Base-by-base conservation (phyloP, 148 eudicot species). In the Chenopodium berlandieri region DNA sequence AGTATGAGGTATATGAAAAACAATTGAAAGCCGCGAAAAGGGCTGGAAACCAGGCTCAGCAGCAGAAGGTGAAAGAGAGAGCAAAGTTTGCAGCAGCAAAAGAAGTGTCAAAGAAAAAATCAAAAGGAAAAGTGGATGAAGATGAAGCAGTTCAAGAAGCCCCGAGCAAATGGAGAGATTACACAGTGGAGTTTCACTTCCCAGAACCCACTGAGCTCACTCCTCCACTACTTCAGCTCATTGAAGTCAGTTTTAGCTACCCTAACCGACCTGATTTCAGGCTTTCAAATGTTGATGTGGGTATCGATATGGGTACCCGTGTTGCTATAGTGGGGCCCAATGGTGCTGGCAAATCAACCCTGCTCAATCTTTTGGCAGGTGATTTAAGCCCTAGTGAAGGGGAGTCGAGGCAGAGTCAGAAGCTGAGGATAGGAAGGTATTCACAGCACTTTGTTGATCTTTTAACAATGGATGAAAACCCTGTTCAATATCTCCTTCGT, bases 251-350 rank as follows among this genome's bases (percentile, higher is more conserved):
- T 83, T 90, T 91, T 76, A 90, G 91, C 70, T 91, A 91, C 73
- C 94, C 94, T 0, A 91, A 77, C 64, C 85, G 92, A 10, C 86
- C 89, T 0, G 94, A 91, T 73, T 91, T 91, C 48, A 88, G 73
- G 84, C 87, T 91, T 19, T 88, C 91, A 4, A 54, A 90, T 66
- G 94, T 91, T 3, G 94, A 91, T 75, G 94, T 90, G 25, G 94
- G 94, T 40, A 91, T 91, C 47, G 94, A 90, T 82, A 91, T 91
- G 92, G 94, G 94, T 20, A 90, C 94, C 56, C 92, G 94, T 31
- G 94, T 91, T 47, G 94, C 94, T 11, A 91, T 91, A 52, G 90
- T 91, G 12, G 94, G 94, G 17, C 94, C 94, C 17, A 91, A 91
- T 52, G 94, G 94, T 25, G 94, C 92, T 22, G 94, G 94, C 5